Conservation (phyloP, 768 basidiomycete species). For the Boletus vinaceobasis region DNA sequence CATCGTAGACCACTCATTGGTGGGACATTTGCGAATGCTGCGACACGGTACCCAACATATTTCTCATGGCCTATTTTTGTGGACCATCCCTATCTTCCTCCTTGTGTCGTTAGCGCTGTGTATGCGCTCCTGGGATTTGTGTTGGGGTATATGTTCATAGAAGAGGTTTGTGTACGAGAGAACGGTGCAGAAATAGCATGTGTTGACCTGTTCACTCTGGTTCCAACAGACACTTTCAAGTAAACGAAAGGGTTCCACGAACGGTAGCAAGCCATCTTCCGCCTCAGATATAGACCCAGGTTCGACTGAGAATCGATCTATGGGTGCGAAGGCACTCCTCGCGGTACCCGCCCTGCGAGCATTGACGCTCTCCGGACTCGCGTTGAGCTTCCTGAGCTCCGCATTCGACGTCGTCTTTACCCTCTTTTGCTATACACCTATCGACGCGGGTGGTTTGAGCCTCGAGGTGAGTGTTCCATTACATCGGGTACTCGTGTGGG, state of each 20-base stretch:
- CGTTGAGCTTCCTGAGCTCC: slow-evolving; percentile 48
- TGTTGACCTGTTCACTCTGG: background rate
- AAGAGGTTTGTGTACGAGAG: slow-evolving; percentile 7
- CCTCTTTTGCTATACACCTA: slow-evolving; percentile 56
- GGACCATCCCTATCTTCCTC: slow-evolving; percentile 6
- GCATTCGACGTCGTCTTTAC: slow-evolving; percentile 62
- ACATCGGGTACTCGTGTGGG: background rate
- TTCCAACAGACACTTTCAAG: slow-evolving; percentile 3
- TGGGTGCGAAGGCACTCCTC: slow-evolving; percentile 35
- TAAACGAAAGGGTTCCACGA: background rate
- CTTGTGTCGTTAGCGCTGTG: background rate
- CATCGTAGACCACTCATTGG: slow-evolving; percentile 6
- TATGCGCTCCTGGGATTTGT: background rate
- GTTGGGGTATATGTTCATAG: background rate
- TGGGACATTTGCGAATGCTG: slow-evolving; percentile 6
- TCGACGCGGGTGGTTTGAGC: slow-evolving; percentile 50
- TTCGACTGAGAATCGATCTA: slow-evolving; percentile 1
- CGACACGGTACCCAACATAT: slow-evolving; percentile 3
- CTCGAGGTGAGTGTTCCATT: slow-evolving; percentile 40
- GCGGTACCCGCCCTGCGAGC: slow-evolving; percentile 48
- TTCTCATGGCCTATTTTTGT: slow-evolving; percentile 10
- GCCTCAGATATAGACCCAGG: background rate
- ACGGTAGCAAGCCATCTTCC: background rate
- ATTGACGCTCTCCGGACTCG: slow-evolving; percentile 46
- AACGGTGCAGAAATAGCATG: background rate